These are phyloP conservation scores for Eucalyptus paniculata DNA, from an alignment of 345 rosid species.

Conservation along the genomic window DNA sequence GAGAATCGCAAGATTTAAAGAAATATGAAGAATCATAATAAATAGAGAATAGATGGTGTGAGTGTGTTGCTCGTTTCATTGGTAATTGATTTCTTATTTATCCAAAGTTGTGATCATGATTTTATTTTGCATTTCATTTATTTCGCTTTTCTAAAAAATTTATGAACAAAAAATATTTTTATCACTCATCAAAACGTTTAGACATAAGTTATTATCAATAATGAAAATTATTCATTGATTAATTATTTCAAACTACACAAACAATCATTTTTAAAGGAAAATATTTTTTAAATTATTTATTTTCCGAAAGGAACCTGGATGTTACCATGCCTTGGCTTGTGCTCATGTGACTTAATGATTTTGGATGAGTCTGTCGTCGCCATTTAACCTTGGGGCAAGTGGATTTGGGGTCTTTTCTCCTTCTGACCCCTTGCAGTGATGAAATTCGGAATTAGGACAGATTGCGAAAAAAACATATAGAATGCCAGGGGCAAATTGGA, in stretches of 20 bases:
- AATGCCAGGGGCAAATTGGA: background rate
- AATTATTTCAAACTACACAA: rapidly evolving
- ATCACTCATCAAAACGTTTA: rapidly evolving
- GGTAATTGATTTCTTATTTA: background rate
- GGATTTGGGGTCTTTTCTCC: background rate
- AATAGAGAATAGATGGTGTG: rapidly evolving
- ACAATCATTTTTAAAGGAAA: rapidly evolving
- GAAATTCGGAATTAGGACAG: background rate
- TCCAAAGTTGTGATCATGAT: background rate
- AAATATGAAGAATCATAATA: background rate
- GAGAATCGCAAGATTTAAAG: background rate
- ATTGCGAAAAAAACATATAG: background rate
- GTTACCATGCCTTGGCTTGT: rapidly evolving
- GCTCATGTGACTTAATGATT: background rate
- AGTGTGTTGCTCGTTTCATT: rapidly evolving
- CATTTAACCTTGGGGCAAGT: background rate
- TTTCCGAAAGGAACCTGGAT: rapidly evolving
- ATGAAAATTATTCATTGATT: rapidly evolving
- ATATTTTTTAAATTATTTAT: rapidly evolving
- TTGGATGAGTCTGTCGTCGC: background rate
- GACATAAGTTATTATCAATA: rapidly evolving
- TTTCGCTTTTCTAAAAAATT: too few species aligned
- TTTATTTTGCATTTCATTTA: too few species aligned
- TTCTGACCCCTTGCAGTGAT: background rate
- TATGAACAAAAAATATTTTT: background rate